phyloP scores from a whole-genome alignment of 768 basidiomycete species.

The Suillus americanus region DNA sequence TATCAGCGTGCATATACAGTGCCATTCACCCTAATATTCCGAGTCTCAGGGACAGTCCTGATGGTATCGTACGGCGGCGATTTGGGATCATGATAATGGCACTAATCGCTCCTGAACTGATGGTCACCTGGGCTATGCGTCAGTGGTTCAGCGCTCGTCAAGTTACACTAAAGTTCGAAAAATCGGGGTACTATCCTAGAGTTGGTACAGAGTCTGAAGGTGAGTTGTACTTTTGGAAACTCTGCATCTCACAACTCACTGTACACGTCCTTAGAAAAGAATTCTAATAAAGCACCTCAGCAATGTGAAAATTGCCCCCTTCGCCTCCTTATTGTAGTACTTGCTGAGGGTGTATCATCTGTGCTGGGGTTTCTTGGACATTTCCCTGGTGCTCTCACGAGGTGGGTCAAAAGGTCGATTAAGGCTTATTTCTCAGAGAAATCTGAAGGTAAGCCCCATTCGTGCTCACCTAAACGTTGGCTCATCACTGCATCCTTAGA shows the following conservation, averaged over 20 bases:
- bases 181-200: not conserved
- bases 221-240: not conserved
- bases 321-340: not conserved
- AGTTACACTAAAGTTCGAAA: not conserved
- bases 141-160: conserved; percentile 19
- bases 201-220: not conserved
- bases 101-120: not conserved
- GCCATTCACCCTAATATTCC: conserved; percentile 29
- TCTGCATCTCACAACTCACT: not conserved
- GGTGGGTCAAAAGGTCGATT: no score
- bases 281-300: not conserved
- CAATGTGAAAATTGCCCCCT: not conserved
- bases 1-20: conserved; percentile 26
- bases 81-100: not conserved
- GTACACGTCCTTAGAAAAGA: not conserved
- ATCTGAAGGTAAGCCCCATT: not conserved
- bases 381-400: not conserved
- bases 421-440: not conserved
- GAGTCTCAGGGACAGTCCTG: not conserved
- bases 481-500: not conserved
- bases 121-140: conserved; percentile 11
- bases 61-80: not conserved
- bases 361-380: not conserved
- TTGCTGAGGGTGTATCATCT: not conserved
- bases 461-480: not conserved